Conservation (phyloP, 2,329 filamentous ascomycete species). For the Penicillium glabrum region DNA sequence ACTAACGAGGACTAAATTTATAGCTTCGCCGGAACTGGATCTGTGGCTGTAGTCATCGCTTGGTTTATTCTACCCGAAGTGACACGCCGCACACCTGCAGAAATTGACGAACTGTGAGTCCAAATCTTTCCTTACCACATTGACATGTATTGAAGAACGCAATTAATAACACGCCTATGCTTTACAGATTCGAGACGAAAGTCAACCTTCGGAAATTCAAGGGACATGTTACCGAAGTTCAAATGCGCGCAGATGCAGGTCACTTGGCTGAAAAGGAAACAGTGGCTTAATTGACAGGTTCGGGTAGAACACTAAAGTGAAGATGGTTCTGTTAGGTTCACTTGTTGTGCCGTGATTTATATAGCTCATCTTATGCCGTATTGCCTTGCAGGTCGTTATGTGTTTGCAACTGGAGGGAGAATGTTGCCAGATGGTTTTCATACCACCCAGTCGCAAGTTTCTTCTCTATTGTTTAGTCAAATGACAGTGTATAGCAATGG, state of each 20-base stretch:
- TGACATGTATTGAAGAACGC: background rate
- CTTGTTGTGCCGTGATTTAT: too few relatives aligned
- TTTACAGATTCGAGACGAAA: slow-evolving; percentile 34
- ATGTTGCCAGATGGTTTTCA: too few relatives aligned
- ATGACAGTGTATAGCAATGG: too few relatives aligned
- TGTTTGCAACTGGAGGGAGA: too few relatives aligned
- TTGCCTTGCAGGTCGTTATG: too few relatives aligned
- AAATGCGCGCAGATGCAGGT: slow-evolving; percentile 26
- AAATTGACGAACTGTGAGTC: slow-evolving; percentile 47
- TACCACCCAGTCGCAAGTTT: too few relatives aligned
- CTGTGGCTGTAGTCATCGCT: slow-evolving; percentile 33
- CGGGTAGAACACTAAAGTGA: background rate
- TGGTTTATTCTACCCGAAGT: slow-evolving; percentile 56
- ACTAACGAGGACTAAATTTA: slow-evolving; percentile 8
- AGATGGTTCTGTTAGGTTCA: too few relatives aligned
- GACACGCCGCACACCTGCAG: slow-evolving; percentile 47
- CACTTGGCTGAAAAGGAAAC: slow-evolving; percentile 13
- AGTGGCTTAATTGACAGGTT: background rate
- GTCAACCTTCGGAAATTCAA: slow-evolving; percentile 39
- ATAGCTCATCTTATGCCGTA: too few relatives aligned
- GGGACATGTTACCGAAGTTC: slow-evolving; percentile 36
- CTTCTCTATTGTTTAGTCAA: too few relatives aligned
- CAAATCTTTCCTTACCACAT: background rate
- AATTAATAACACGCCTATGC: background rate
- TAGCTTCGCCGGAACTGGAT: slow-evolving; percentile 37